Evolutionary conservation across 164 flowering plant genomes (phyloP).

Genomic region (Aristolochia contorta): DNA sequence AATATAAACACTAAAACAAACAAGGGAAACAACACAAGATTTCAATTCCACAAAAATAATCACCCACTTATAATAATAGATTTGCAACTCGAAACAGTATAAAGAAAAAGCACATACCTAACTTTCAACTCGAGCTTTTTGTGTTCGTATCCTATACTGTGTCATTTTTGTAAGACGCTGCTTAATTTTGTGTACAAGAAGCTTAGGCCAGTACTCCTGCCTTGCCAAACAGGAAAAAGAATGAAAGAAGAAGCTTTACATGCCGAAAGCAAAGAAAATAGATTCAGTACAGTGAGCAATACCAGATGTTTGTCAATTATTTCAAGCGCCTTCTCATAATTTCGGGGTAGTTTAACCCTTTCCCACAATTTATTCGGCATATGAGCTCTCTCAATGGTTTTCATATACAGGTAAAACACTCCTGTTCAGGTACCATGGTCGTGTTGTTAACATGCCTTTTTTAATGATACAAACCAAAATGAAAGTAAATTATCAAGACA

Average conservation of each 20-base stretch:
- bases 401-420: constrained; percentile 85
- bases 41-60: too few relatives aligned
- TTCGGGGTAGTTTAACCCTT: constrained; percentile 74
- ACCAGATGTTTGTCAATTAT: constrained; percentile 84
- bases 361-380: constrained; percentile 88
- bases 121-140: constrained; percentile 90
- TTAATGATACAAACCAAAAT: too few relatives aligned
- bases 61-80: too few relatives aligned
- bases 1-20: too few relatives aligned
- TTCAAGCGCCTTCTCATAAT: constrained; percentile 79
- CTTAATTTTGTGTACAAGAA: constrained; percentile 72
- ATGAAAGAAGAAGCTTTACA: constrained; percentile 9
- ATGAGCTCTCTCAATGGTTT: constrained; percentile 90
- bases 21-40: too few relatives aligned
- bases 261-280: not conserved
- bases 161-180: constrained; percentile 92
- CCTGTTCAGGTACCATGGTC: constrained; percentile 36
- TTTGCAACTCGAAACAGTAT: not conserved
- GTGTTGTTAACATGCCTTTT: constrained; percentile 31
- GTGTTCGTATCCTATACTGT: constrained; percentile 85
- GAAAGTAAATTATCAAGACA: too few relatives aligned
- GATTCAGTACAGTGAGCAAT: constrained; percentile 1
- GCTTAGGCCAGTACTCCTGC: constrained; percentile 90
- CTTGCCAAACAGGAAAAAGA: constrained; percentile 1
- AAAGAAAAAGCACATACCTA: constrained; percentile 33